Evolutionary conservation across 2,329 filamentous ascomycete genomes (phyloP).

Genomic region (Penicillium sp.): DNA sequence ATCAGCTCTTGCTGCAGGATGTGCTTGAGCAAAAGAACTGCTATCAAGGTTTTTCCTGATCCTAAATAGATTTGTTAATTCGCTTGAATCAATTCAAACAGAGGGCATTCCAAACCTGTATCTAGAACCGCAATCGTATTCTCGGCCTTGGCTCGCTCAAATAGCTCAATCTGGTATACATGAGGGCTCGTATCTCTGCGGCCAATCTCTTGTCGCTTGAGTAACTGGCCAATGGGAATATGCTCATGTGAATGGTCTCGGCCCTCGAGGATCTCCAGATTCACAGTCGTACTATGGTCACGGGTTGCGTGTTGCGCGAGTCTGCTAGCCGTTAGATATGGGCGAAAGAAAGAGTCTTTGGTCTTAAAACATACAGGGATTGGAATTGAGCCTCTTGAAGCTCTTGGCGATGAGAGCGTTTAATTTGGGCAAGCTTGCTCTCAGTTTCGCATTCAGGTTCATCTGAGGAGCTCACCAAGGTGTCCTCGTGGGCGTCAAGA

Average conservation of each 20-base stretch:
- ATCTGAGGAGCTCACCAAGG: slow-evolving; percentile 15
- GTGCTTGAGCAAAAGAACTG: slow-evolving; percentile 78
- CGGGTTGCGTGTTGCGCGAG: slow-evolving; percentile 46
- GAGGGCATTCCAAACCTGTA: slow-evolving; percentile 59
- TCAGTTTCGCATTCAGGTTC: slow-evolving; percentile 35
- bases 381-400: slow-evolving; percentile 56
- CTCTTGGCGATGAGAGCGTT: slow-evolving; percentile 49
- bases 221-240: slow-evolving; percentile 55
- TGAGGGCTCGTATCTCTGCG: slow-evolving; percentile 74
- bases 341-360: neutral
- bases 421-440: slow-evolving; percentile 18
- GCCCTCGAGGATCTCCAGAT: slow-evolving; percentile 30
- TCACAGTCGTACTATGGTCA: slow-evolving; percentile 43
- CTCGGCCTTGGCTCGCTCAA: slow-evolving; percentile 77
- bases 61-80: slow-evolving; percentile 51
- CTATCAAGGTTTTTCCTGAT: slow-evolving; percentile 95
- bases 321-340: slow-evolving; percentile 26
- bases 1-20: slow-evolving; percentile 76
- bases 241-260: slow-evolving; percentile 28
- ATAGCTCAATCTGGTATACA: slow-evolving; percentile 91
- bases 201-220: slow-evolving; percentile 54
- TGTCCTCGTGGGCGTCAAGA: neutral
- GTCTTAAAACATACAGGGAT: slow-evolving; percentile 38
- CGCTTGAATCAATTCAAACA: neutral
- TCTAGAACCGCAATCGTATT: slow-evolving; percentile 94